These are phyloP conservation scores for Nicotiana sylvestris DNA, from an alignment of 257 asterid species.

Conservation along the genomic window DNA sequence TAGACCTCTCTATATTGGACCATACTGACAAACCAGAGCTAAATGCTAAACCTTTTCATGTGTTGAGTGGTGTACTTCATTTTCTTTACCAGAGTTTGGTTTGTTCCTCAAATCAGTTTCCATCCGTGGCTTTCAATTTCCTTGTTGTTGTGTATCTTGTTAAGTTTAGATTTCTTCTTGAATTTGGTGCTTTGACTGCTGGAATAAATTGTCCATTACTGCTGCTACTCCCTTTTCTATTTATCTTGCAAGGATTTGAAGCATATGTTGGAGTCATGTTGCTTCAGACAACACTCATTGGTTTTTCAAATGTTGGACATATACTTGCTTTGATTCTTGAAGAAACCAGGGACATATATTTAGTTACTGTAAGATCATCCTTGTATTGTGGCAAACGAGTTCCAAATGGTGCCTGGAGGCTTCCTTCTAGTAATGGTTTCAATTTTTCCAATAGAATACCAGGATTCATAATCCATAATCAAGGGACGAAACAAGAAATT, in stretches of 20 bases:
- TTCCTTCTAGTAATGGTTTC: background rate
- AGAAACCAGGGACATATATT: background rate
- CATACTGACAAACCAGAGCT: conserved; percentile 43
- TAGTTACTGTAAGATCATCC: background rate
- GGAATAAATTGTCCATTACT: background rate
- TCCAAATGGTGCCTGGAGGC: background rate
- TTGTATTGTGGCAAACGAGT: background rate
- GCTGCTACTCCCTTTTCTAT: background rate
- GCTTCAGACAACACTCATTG: background rate
- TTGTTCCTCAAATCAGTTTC: conserved; percentile 48
- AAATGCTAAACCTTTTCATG: conserved; percentile 57
- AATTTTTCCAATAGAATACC: background rate
- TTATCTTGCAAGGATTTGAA: background rate
- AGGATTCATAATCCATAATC: background rate
- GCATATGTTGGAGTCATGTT: background rate
- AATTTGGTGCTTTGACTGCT: background rate
- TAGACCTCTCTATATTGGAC: conserved; percentile 44
- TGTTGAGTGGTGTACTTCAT: conserved; percentile 50
- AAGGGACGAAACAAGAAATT: background rate
- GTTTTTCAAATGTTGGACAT: background rate
- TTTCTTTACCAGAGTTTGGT: conserved; percentile 82
- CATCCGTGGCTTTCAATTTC: background rate
- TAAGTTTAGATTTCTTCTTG: background rate
- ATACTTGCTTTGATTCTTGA: background rate
- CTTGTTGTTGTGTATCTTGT: background rate